Percentiles rank a stretch among this genome's conserved stretches.
phyloP scores from a whole-genome alignment of 2,329 filamentous ascomycete genomes.

The Raffaelea deltoideospora region DNA sequence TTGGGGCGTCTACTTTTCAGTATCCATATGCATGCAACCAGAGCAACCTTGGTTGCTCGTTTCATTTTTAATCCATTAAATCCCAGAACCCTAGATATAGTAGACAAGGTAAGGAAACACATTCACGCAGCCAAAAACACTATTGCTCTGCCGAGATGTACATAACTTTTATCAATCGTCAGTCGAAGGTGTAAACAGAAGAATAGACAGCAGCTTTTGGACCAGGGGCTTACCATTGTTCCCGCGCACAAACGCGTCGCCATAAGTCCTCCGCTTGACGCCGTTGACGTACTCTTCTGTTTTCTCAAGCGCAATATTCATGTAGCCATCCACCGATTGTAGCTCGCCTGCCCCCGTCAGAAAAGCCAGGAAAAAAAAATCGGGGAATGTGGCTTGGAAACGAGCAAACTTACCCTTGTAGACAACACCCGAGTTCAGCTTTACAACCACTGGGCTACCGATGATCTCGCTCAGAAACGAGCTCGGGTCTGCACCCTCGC shows the following conservation, averaged over 20 bases:
- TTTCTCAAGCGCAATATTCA: slow-evolving; percentile 98
- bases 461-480: slow-evolving; percentile 91
- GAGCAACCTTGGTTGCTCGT: too few relatives aligned
- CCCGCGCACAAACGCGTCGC: slow-evolving; percentile 87
- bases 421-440: slow-evolving; percentile 95
- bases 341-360: slow-evolving; percentile 55
- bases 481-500: slow-evolving; percentile 80
- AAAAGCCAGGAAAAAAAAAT: background rate
- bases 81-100: too few relatives aligned
- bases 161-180: slow-evolving; percentile 35
- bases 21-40: too few relatives aligned
- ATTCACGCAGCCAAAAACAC: background rate
- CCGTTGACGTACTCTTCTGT: slow-evolving; percentile 86
- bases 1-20: too few relatives aligned
- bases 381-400: too few relatives aligned
- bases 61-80: too few relatives aligned
- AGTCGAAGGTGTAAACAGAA: slow-evolving; percentile 8
- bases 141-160: slow-evolving; percentile 45
- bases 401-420: slow-evolving; percentile 61
- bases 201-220: background rate
- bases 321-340: slow-evolving; percentile 95
- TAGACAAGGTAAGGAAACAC: background rate
- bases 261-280: slow-evolving; percentile 66
- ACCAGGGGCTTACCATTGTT: slow-evolving; percentile 56
- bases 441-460: slow-evolving; percentile 84